Base-by-base conservation (phyloP, 2,329 filamentous ascomycete genomes). In the Fusarium keratoplasticum region DNA sequence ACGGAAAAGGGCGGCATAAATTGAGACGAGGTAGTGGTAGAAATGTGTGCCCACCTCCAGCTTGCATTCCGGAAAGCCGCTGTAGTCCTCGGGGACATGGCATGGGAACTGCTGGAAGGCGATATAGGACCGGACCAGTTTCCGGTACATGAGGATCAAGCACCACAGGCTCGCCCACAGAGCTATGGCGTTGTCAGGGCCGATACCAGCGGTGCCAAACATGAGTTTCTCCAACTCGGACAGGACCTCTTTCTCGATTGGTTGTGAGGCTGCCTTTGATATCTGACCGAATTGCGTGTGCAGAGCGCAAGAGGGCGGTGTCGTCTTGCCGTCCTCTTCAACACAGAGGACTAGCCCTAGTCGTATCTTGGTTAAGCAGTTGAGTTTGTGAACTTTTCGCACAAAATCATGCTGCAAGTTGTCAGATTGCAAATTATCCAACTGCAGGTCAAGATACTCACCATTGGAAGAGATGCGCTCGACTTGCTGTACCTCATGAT, bases 261-360 rank as follows among this genome's bases (percentile, higher is more conserved):
- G 64, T 10, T 79, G 76, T 6, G 77, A 79, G 44, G 77, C 74
- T 20, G 72, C 67, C 35, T 78, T 79, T 25, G 77, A 78, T 33
- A 79, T 79, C 38, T 79, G 77, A 6, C 77, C 76, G 29, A 79
- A 79, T 29, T 79, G 77, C 5, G 76, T 79, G 44, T 79, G 77
- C n/a, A 79, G 61, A 42, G 76, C 74, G 42, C 77, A 79, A 29
- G 77, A 79, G 11, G 76, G 76, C 6, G 77, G 70, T 44, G 76
- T 78, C 22, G 73, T 72, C 10, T 66, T 69, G 18, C 77, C 77
- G 29, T 64, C 60, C 52, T 76, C 73, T 44, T 78, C 74, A 11
- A 78, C 69, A 27, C 77, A 78, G 8, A 78, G 70, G 31, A 78
- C 70, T 14, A 79, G 62, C 5, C 77, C 77, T 35, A 78, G 57